Conservation (phyloP, 805 yeast species). For the Aciculoconidium aculeatum region DNA sequence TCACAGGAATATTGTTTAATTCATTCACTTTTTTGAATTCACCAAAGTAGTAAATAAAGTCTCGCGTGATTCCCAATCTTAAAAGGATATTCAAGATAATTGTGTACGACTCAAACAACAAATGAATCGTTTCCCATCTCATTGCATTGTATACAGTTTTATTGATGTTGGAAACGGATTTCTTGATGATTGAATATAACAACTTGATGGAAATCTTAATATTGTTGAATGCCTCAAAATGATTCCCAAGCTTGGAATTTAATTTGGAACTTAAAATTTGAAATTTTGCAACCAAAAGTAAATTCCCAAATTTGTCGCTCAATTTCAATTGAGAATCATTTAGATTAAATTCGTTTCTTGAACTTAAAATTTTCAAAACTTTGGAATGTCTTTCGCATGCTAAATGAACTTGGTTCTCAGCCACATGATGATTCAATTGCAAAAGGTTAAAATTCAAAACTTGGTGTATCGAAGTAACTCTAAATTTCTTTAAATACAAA, state of each 20-base stretch:
- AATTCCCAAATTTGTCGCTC: slow-evolving; percentile 18
- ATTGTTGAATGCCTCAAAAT: slow-evolving; percentile 29
- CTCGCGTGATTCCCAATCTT: slow-evolving; percentile 53
- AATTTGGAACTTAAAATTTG: slow-evolving; percentile 26
- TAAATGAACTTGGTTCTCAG: slow-evolving; percentile 11
- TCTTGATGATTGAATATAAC: slow-evolving; percentile 47
- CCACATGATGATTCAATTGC: slow-evolving; percentile 25
- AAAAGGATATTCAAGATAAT: slow-evolving; percentile 33
- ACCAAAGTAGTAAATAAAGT: slow-evolving; percentile 46
- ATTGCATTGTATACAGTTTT: slow-evolving; percentile 16
- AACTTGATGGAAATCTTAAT: slow-evolving; percentile 47
- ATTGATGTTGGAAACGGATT: slow-evolving; percentile 15
- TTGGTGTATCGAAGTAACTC: slow-evolving; percentile 9
- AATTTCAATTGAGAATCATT: slow-evolving; percentile 7
- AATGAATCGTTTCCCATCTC: slow-evolving; percentile 31
- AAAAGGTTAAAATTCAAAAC: slow-evolving; percentile 21
- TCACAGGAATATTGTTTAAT: slow-evolving; percentile 19
- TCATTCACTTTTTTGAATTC: slow-evolving; percentile 42
- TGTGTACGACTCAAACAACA: slow-evolving; percentile 34
- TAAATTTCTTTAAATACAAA: slow-evolving; percentile 8
- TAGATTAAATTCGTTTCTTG: slow-evolving; percentile 26
- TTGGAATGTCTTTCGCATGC: slow-evolving; percentile 20
- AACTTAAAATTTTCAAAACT: slow-evolving; percentile 16
- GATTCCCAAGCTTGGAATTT: slow-evolving; percentile 13
- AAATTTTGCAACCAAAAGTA: slow-evolving; percentile 29